Evolutionary conservation across 257 asterid species (phyloP).

Genomic region (Anisodus acutangulus): DNA sequence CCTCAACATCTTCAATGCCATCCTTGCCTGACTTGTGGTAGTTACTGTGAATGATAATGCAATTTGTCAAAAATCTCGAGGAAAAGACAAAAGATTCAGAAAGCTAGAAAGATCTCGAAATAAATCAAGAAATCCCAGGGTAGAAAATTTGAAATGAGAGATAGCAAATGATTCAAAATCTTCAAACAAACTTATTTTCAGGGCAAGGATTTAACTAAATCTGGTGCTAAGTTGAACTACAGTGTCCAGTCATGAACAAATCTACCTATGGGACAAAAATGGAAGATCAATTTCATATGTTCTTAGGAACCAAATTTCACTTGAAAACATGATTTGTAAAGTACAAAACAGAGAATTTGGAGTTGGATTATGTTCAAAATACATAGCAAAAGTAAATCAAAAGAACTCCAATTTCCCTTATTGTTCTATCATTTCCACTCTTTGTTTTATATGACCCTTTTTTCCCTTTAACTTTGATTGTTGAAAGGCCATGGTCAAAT

Average conservation of each 20-base stretch:
- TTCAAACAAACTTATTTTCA: neutral
- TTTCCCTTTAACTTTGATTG: neutral
- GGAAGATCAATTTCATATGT: neutral
- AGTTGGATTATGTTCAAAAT: neutral
- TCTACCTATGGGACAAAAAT: neutral
- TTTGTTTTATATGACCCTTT: neutral
- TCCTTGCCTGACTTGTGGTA: slow-evolving; percentile 62
- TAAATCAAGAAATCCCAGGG: neutral
- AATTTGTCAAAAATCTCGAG: neutral
- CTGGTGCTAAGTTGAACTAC: neutral
- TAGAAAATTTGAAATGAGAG: neutral
- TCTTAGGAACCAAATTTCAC: neutral
- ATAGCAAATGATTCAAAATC: neutral
- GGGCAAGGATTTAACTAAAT: neutral
- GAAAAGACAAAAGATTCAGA: neutral
- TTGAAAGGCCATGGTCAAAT: slow-evolving; percentile 14
- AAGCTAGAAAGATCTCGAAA: slow-evolving; percentile 20
- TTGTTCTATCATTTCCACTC: neutral
- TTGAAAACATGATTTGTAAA: neutral
- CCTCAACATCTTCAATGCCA: slow-evolving; percentile 75
- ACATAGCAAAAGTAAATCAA: neutral
- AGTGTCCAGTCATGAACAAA: neutral
- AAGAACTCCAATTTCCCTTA: neutral
- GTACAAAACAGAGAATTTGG: slow-evolving; percentile 2
- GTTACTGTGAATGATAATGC: slow-evolving; percentile 50